These are phyloP conservation scores for Mortierella sp. DNA, from an alignment of 371 early-diverging fungal genomes.

Conservation along the genomic window DNA sequence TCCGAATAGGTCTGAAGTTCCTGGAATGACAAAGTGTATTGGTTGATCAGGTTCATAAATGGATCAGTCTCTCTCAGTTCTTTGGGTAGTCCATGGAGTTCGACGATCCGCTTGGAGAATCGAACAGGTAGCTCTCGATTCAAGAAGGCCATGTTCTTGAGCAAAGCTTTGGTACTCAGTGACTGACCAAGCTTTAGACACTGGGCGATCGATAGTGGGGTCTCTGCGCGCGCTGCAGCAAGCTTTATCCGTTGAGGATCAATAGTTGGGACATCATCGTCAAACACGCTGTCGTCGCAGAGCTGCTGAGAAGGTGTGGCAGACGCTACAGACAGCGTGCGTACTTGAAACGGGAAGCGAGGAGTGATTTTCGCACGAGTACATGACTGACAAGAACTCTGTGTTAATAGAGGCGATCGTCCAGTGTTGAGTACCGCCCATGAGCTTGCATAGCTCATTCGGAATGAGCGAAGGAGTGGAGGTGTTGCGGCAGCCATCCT, in stretches of 20 bases:
- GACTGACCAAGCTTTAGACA: constrained; percentile 40
- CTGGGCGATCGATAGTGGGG: constrained; percentile 46
- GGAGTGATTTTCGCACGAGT: no score
- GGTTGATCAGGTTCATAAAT: constrained; percentile 31
- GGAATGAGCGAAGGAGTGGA: constrained; percentile 12
- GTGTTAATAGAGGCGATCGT: no score
- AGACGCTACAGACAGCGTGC: constrained; percentile 9
- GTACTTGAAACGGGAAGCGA: neutral
- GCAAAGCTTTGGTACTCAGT: constrained; percentile 33
- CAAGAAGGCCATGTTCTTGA: constrained; percentile 45
- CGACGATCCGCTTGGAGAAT: constrained; percentile 45
- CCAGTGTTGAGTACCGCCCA: constrained; percentile 5
- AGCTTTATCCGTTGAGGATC: constrained; percentile 38
- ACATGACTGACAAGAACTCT: no score
- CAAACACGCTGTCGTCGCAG: neutral
- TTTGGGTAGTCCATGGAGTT: constrained; percentile 27
- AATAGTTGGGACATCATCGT: neutral
- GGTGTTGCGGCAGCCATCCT: constrained; percentile 10
- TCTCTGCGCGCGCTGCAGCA: constrained; percentile 30
- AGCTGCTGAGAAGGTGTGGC: constrained; percentile 1
- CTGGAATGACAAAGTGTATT: constrained; percentile 34
- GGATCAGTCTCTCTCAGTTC: constrained; percentile 42
- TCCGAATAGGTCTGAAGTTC: constrained; percentile 40
- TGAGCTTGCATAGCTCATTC: neutral
- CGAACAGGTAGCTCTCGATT: constrained; percentile 49